Percentiles rank a stretch among this genome's conserved stretches.
Conservation (phyloP, 2,329 filamentous ascomycete species). For the Colletotrichum sp. region DNA sequence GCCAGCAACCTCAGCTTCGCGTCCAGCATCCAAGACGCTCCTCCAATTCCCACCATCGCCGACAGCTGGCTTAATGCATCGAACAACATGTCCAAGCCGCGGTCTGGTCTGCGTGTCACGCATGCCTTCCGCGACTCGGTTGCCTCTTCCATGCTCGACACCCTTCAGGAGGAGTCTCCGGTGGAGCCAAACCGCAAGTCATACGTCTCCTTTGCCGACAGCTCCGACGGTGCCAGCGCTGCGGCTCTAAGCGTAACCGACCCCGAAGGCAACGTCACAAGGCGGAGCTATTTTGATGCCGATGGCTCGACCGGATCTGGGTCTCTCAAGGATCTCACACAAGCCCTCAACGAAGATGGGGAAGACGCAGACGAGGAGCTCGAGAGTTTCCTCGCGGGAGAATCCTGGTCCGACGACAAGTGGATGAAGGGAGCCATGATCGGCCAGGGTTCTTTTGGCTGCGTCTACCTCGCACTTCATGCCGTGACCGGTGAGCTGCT, state of each 20-base stretch:
- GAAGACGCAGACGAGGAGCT: constrained; percentile 91
- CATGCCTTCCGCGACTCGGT: constrained; percentile 83
- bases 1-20: constrained; percentile 93
- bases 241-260: constrained; percentile 74
- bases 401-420: constrained; percentile 95
- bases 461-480: constrained; percentile 92
- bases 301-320: constrained; percentile 73
- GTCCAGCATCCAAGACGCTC: constrained; percentile 90
- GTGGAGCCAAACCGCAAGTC: constrained; percentile 91
- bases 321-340: constrained; percentile 82
- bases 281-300: constrained; percentile 87
- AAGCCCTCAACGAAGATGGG: constrained; percentile 87
- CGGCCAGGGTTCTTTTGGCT: constrained; percentile 95
- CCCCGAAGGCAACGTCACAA: constrained; percentile 71
- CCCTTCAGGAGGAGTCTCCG: constrained; percentile 88
- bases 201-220: constrained; percentile 88
- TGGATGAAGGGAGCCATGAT: constrained; percentile 99
- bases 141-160: constrained; percentile 86
- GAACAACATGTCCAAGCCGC: constrained; percentile 55
- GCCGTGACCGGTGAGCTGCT: constrained; percentile 96
- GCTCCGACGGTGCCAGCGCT: constrained; percentile 66
- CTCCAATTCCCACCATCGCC: constrained; percentile 93
- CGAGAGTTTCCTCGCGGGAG: constrained; percentile 86
- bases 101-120: constrained; percentile 48
- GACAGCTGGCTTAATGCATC: constrained; percentile 83